These are phyloP conservation scores for Pseudogymnoascus sp. DNA, from an alignment of 2,329 filamentous ascomycete species.

Conservation along the genomic window DNA sequence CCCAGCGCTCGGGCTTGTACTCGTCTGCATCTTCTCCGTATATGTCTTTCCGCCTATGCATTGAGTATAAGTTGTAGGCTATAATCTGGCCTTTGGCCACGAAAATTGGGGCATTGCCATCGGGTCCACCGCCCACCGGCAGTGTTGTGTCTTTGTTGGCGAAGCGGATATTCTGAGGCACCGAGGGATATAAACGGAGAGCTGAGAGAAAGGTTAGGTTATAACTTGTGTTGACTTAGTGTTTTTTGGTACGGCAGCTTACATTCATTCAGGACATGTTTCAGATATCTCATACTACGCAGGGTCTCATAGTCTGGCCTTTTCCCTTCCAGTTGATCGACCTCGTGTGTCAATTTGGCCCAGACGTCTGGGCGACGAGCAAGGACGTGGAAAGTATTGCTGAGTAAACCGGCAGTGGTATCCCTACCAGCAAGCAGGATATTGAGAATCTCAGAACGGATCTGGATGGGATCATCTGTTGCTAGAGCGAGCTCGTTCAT, in stretches of 20 bases:
- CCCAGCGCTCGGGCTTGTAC: constrained; percentile 30
- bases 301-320: constrained; percentile 22
- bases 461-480: constrained; percentile 35
- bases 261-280: constrained; percentile 23
- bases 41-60: constrained; percentile 28
- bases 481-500: constrained; percentile 47
- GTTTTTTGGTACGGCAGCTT: neutral
- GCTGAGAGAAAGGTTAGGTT: constrained; percentile 38
- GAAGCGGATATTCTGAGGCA: constrained; percentile 43
- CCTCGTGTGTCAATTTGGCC: constrained; percentile 33
- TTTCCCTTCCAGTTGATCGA: constrained; percentile 17
- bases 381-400: constrained; percentile 39
- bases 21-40: constrained; percentile 28
- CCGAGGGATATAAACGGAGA: constrained; percentile 45
- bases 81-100: constrained; percentile 23
- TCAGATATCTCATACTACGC: constrained; percentile 24
- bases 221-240: neutral
- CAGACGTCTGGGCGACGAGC: constrained; percentile 34
- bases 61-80: constrained; percentile 20
- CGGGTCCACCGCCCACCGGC: constrained; percentile 24
- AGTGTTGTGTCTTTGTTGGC: constrained; percentile 38
- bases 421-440: constrained; percentile 52
- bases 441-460: constrained; percentile 41
- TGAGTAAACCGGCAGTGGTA: constrained; percentile 46
- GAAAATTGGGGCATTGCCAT: constrained; percentile 27